A percentile compares a stretch with the other conserved stretches of the same genome.
Evolutionary conservation across 441 rosid genomes (phyloP).

Genomic region (Jatropha podagrica): DNA sequence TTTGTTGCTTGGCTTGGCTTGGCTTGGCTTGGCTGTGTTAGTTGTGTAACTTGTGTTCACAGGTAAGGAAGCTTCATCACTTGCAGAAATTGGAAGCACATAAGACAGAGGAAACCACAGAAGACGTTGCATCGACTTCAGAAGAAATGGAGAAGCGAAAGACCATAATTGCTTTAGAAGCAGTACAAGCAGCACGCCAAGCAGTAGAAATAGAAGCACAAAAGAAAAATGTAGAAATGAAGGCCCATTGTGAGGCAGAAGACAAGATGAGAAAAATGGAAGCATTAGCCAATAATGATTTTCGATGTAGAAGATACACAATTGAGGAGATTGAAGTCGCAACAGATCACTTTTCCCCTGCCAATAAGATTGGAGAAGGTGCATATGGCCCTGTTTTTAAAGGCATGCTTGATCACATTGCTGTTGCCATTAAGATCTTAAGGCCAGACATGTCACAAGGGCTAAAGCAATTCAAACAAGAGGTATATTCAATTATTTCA

Average conservation of each 20-base stretch:
- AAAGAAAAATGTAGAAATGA: conserved; percentile 40
- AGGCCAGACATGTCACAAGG: conserved; percentile 69
- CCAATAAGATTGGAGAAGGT: conserved; percentile 74
- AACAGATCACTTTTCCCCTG: conserved; percentile 46
- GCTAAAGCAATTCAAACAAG: conserved; percentile 62
- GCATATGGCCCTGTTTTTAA: conserved; percentile 80
- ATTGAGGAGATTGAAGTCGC: conserved; percentile 62
- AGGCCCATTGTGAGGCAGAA: conserved; percentile 31
- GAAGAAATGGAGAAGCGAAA: conserved; percentile 43
- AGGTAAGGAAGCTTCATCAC: conserved; percentile 46
- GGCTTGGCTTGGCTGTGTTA: neutral
- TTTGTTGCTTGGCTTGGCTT: neutral
- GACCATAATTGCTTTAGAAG: conserved; percentile 39
- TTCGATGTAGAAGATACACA: conserved; percentile 49
- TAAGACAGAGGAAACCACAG: conserved; percentile 31
- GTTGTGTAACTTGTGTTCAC: conserved; percentile 10
- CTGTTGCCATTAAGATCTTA: conserved; percentile 70
- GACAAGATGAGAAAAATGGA: conserved; percentile 25
- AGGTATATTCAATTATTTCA: conserved; percentile 36
- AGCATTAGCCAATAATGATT: conserved; percentile 17
- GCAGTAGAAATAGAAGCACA: conserved; percentile 41
- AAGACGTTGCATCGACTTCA: conserved; percentile 39
- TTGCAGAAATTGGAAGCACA: conserved; percentile 26
- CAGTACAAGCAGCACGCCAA: conserved; percentile 36
- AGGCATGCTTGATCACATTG: conserved; percentile 48